Evolutionary conservation across 306 rosid genomes (phyloP), one percentile per base, ranked within the genome.

Genomic region (Sindora glabra): DNA sequence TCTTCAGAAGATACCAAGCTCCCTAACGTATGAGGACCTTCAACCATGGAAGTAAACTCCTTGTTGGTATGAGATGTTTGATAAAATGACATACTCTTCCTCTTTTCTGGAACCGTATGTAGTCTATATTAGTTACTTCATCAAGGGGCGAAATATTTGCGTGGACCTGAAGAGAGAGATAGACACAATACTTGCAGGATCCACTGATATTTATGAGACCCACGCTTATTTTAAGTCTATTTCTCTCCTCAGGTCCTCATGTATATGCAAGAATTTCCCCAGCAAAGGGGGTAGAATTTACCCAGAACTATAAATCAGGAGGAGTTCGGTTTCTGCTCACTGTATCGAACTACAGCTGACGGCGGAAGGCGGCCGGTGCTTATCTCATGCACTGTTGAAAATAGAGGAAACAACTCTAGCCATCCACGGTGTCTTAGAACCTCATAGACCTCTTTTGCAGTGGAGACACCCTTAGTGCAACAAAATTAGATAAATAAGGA

Each of bases 361-460:
- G 99, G 99, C 24, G 94, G 95, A 54, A 89, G 86, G 50, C 53
- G 81, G 38, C 99, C 94, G 0, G 44, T 66, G 86, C 87, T 70
- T 69, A 92, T 89, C 81, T 72, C 82, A n/a, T 92, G 84, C 56
- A 92, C 99, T 23, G 87, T 59, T 71, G 87, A 74, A 64, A 89
- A 86, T 32, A 92, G 84, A 4, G 99, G 99, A 71, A 92, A 92
- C 67, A 69, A 51, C 56, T 80, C 86, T 40, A 86, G 75, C 90
- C 95, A 92, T 52, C 94, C 95, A 5, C 89, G 96, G 73, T 85
- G 79, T 8, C 62, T 67, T 44, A 92, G 57, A 71, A 92, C 95
- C 80, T 84, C 99, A 40, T 86, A 74, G 24, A 92, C 86, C 69
- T 92, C 99, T 74, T 63, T 77, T 21, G 97, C 90, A 16, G 97